Percentiles rank a stretch among this genome's conserved stretches.
Conservation (phyloP, 805 yeast genomes). For the Wickerhamiella brachini region DNA sequence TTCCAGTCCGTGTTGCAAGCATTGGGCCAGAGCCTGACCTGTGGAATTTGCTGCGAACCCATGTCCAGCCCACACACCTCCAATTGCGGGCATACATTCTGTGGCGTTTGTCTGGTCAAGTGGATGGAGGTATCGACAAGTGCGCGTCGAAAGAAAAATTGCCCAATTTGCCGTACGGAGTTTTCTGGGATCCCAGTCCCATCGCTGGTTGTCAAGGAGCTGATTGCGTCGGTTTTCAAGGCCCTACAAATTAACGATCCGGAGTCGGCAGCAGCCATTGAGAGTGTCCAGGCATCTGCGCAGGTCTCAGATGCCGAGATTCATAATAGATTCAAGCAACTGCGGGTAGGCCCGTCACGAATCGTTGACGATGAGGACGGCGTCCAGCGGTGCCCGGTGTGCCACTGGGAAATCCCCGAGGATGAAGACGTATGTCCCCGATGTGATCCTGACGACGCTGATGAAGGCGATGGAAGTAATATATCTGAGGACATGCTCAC, state of each 20-base stretch:
- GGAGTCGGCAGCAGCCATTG: constrained; percentile 8
- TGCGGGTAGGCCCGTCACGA: neutral
- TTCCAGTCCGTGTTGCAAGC: neutral
- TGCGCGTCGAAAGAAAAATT: constrained; percentile 5
- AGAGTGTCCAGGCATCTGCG: neutral
- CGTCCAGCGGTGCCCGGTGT: constrained; percentile 49
- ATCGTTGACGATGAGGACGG: constrained; percentile 34
- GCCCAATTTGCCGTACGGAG: constrained; percentile 16
- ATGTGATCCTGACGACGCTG: constrained; percentile 30
- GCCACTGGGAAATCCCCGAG: constrained; percentile 49
- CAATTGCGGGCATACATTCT: constrained; percentile 54
- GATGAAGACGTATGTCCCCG: constrained; percentile 41
- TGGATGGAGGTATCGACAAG: constrained; percentile 18
- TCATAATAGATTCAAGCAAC: neutral
- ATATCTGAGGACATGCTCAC: neutral
- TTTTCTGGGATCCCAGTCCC: constrained; percentile 11
- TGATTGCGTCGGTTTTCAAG: neutral
- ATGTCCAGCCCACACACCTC: constrained; percentile 45
- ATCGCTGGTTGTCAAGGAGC: constrained; percentile 11
- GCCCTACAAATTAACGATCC: constrained; percentile 5
- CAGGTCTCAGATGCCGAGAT: constrained; percentile 1
- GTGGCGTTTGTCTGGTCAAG: constrained; percentile 32
- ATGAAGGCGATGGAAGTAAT: neutral
- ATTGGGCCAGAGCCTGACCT: constrained; percentile 18
- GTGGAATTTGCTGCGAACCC: constrained; percentile 47